Percentiles rank a stretch among this genome's conserved stretches.
Evolutionary conservation across 202 grass and related monocot genomes (phyloP).

Genomic region (Zoysia matrella): DNA sequence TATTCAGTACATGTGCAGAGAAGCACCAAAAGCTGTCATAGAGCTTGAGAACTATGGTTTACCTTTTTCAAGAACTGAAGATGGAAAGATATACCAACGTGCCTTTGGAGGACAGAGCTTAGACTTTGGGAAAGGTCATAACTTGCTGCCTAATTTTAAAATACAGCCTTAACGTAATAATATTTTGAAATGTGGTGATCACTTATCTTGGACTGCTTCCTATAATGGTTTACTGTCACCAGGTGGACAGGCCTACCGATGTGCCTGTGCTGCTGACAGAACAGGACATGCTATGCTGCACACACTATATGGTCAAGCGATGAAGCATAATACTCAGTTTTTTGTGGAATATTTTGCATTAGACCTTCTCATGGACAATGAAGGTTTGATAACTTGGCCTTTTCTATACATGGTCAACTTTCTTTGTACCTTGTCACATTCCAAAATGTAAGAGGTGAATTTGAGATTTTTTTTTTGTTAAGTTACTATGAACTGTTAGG

Average conservation of each 20-base stretch:
- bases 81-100: conserved; percentile 98
- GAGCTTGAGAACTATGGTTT: conserved; percentile 99
- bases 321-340: conserved; percentile 99
- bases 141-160: conserved; percentile 12
- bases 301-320: conserved; percentile 96
- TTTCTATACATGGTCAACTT: not conserved
- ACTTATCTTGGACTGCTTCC: conserved; percentile 20
- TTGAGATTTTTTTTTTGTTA: not conserved
- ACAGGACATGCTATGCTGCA: conserved; percentile 99
- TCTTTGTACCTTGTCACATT: not conserved
- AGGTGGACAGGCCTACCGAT: conserved; percentile 98
- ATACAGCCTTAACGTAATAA: not conserved
- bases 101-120: conserved; percentile 99
- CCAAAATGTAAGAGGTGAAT: conserved; percentile 3
- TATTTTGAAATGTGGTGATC: not conserved
- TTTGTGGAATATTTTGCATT: conserved; percentile 99
- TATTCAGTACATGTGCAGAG: conserved; percentile 99
- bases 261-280: conserved; percentile 95
- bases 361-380: conserved; percentile 79
- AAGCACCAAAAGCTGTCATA: conserved; percentile 99
- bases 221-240: conserved; percentile 36
- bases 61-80: conserved; percentile 96
- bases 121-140: conserved; percentile 93
- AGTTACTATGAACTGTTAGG: not conserved
- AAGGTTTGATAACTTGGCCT: conserved; percentile 46